Conservation (phyloP, 371 early-diverging fungal genomes). For the Rhizopus stolonifer region DNA sequence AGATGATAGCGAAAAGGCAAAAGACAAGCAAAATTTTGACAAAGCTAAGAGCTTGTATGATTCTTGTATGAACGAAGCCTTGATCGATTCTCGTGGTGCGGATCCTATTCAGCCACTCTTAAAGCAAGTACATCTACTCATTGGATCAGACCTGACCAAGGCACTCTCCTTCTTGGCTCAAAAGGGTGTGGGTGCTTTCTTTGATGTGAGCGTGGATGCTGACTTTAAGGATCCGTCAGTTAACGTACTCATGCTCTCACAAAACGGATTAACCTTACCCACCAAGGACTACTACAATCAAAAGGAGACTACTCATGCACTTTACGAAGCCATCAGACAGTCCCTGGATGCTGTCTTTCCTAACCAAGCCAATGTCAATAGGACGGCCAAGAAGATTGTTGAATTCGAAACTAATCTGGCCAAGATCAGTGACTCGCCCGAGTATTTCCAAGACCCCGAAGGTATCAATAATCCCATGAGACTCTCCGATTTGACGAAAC, state of each 20-base stretch:
- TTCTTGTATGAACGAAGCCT: conserved; percentile 59
- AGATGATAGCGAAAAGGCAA: conserved; percentile 31
- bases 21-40: conserved; percentile 49
- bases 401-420: conserved; percentile 52
- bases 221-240: conserved; percentile 52
- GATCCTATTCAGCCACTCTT: conserved; percentile 48
- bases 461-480: conserved; percentile 50
- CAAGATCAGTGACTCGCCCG: conserved; percentile 24
- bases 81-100: conserved; percentile 46
- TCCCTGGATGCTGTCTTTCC: conserved; percentile 23
- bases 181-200: conserved; percentile 13
- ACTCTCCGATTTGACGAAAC: conserved; percentile 33
- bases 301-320: conserved; percentile 22
- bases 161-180: conserved; percentile 16
- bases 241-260: conserved; percentile 41
- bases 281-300: conserved; percentile 60
- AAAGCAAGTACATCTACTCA: conserved; percentile 17
- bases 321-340: conserved; percentile 36
- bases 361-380: neutral
- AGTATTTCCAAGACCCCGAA: conserved; percentile 40
- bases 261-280: conserved; percentile 57
- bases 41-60: conserved; percentile 48
- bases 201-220: conserved; percentile 21
- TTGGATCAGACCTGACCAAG: conserved; percentile 15
- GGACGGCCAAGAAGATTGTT: conserved; percentile 40